phyloP scores from a whole-genome alignment of 139 green algal species.

The Eudorina sp. region DNA sequence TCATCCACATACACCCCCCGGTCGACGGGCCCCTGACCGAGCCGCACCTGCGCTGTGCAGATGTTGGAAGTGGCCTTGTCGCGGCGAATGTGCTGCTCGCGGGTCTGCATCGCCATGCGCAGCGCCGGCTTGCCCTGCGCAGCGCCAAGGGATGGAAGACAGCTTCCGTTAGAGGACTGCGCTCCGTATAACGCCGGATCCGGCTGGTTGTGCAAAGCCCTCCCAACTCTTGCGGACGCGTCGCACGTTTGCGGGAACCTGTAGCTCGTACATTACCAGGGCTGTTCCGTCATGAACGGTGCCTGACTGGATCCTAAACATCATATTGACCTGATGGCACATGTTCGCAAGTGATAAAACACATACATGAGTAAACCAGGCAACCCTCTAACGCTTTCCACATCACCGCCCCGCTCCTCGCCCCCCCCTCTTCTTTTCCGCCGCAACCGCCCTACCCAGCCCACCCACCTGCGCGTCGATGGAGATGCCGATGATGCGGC shows the following conservation, averaged over 20 bases:
- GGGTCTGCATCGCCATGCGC: constrained; percentile 99
- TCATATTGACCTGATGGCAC: too few species aligned
- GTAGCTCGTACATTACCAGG: too few species aligned
- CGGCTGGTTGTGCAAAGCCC: too few species aligned
- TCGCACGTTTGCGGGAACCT: too few species aligned
- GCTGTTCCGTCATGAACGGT: too few species aligned
- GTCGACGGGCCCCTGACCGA: background rate
- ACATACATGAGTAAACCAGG: too few species aligned
- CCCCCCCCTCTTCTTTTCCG: background rate
- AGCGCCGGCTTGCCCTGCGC: constrained; percentile 87
- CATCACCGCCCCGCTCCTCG: background rate
- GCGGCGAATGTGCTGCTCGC: constrained; percentile 99
- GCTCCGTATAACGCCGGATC: background rate
- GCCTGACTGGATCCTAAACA: too few species aligned
- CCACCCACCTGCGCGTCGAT: constrained; percentile 78
- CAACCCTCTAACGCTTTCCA: too few species aligned
- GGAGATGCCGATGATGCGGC: constrained; percentile 96
- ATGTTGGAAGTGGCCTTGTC: constrained; percentile 99
- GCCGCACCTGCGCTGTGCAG: constrained; percentile 92
- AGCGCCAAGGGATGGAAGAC: background rate
- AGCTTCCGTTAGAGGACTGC: background rate
- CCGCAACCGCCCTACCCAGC: background rate
- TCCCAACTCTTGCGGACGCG: too few species aligned
- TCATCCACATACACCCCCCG: too few species aligned
- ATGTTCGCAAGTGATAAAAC: too few species aligned